Evolutionary conservation across 2,329 filamentous ascomycete genomes (phyloP).

Genomic region (Fusarium kyushuense): DNA sequence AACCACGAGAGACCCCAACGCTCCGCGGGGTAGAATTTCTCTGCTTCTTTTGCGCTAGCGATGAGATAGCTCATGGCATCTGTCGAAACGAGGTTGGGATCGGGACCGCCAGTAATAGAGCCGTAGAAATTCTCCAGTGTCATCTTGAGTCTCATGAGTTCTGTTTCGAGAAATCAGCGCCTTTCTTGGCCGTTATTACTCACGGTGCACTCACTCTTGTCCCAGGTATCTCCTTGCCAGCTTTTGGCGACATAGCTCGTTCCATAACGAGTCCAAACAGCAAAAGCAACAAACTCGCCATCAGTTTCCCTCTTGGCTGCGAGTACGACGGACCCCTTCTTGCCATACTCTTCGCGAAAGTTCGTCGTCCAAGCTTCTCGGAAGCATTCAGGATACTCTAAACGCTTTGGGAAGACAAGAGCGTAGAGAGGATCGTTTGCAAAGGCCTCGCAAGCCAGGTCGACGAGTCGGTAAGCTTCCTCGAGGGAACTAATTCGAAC

Average conservation of each 20-base stretch:
- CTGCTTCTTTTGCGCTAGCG: background rate
- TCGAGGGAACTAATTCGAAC: conserved; percentile 7
- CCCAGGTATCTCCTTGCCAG: conserved; percentile 35
- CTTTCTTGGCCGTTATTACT: too few relatives aligned
- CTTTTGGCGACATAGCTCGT: conserved; percentile 26
- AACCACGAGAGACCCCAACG: conserved; percentile 26
- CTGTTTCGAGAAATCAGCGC: background rate
- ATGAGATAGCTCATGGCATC: background rate
- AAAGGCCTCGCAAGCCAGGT: conserved; percentile 15
- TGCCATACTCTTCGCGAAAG: conserved; percentile 20
- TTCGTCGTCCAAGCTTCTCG: conserved; percentile 12
- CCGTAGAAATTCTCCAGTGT: background rate
- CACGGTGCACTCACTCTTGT: conserved; percentile 11
- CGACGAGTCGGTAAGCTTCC: conserved; percentile 14
- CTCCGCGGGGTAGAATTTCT: conserved; percentile 16
- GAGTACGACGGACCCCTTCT: conserved; percentile 3
- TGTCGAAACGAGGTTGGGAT: background rate
- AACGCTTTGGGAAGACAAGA: conserved; percentile 8
- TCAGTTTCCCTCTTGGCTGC: background rate
- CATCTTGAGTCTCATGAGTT: background rate
- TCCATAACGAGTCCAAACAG: conserved; percentile 23
- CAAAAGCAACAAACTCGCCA: conserved; percentile 21
- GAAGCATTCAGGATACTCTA: conserved; percentile 19
- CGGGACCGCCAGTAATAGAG: background rate
- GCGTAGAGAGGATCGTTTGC: conserved; percentile 14